A percentile compares a stretch with the other conserved stretches of the same genome.
Conservation (phyloP, 225 moss, liverwort and hornwort genomes). For the Physcomitrellopsis africana region DNA sequence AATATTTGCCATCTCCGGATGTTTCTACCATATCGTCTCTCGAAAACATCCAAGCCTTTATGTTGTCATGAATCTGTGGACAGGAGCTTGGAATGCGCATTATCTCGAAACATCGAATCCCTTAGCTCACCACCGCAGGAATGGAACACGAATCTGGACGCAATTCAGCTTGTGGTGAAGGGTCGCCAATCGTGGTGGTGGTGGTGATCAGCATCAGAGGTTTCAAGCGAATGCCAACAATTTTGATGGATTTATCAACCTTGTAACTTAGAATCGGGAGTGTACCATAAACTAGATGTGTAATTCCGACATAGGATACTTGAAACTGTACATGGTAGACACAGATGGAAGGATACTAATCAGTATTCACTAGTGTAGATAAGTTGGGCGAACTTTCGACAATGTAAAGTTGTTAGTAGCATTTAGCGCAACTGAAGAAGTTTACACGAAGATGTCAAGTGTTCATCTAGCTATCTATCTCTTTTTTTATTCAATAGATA, state of each 20-base stretch:
- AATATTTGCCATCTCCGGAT: constrained; percentile 32
- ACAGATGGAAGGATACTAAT: constrained; percentile 21
- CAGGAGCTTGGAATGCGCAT: background rate
- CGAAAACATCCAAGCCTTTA: constrained; percentile 46
- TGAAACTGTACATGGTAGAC: constrained; percentile 35
- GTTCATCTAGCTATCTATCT: no score
- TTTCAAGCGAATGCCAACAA: constrained; percentile 27
- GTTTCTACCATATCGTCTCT: constrained; percentile 30
- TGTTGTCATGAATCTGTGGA: constrained; percentile 30
- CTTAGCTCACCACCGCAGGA: no score
- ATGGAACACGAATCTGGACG: no score
- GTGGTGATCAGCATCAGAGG: background rate
- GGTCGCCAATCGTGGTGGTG: background rate
- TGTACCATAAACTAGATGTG: constrained; percentile 30
- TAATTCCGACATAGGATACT: constrained; percentile 20
- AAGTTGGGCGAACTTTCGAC: background rate
- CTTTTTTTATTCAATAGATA: no score
- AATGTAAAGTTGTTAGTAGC: background rate
- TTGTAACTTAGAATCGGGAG: background rate
- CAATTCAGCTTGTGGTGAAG: no score
- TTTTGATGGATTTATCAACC: constrained; percentile 39
- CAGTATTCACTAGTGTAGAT: constrained; percentile 31
- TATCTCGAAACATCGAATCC: background rate
- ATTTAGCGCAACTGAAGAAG: constrained; percentile 21
- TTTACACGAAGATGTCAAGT: background rate